These are phyloP conservation scores for Populus tomentosa DNA, from an alignment of 441 rosid species.

Conservation along the genomic window DNA sequence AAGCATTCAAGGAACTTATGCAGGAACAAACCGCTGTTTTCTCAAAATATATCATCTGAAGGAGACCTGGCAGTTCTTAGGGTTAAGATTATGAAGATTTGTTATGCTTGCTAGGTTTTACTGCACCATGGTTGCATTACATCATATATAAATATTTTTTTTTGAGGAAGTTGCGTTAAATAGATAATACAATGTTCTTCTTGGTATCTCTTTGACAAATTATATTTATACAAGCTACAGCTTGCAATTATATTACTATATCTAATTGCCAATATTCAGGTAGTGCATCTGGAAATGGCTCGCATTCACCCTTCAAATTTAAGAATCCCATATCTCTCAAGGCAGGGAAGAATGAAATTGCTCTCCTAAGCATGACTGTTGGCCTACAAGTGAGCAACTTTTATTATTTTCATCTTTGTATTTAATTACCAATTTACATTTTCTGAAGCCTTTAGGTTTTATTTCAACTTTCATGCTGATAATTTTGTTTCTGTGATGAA, in stretches of 20 bases:
- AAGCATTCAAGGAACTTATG: not conserved
- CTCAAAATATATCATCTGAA: not conserved
- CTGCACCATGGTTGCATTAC: not conserved
- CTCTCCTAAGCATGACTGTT: slow-evolving; percentile 81
- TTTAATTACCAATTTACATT: not conserved
- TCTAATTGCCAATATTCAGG: slow-evolving; percentile 40
- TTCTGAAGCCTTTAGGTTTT: not conserved
- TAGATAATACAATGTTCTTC: not conserved
- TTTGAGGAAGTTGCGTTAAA: not conserved
- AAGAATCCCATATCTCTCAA: slow-evolving; percentile 57
- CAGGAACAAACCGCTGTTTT: not conserved
- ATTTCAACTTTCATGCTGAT: not conserved
- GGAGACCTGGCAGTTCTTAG: not conserved
- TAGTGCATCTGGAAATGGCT: slow-evolving; percentile 75
- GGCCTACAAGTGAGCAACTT: slow-evolving; percentile 68
- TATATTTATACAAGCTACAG: slow-evolving; percentile 1
- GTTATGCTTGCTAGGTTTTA: not conserved
- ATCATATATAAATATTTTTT: not conserved
- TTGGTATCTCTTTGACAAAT: not conserved
- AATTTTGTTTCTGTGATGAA: not conserved
- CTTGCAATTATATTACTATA: not conserved
- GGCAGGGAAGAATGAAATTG: slow-evolving; percentile 75
- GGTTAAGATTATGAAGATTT: not conserved
- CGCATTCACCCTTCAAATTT: slow-evolving; percentile 57
- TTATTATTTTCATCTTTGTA: slow-evolving; percentile 1